Conservation (phyloP, 208 protist species). For the Angomonas ambiguus region DNA sequence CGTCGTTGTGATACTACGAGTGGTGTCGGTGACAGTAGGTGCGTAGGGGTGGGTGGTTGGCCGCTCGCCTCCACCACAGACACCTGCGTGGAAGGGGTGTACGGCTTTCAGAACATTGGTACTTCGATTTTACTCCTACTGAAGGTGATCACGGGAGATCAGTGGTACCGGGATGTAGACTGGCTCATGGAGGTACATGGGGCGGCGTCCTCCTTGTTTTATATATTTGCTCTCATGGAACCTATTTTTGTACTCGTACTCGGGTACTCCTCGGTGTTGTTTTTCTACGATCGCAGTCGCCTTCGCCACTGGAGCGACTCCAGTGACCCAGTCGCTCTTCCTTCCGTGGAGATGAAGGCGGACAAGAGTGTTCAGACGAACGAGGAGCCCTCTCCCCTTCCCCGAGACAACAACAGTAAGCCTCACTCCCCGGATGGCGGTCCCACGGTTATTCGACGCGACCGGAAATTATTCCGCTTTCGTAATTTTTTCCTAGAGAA, state of each 20-base stretch:
- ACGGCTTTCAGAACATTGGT: slow-evolving; percentile 18
- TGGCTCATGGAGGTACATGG: slow-evolving; percentile 36
- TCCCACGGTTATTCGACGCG: neutral
- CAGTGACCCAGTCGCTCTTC: neutral
- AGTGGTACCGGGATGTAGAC: slow-evolving; percentile 42
- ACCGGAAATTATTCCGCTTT: neutral
- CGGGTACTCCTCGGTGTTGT: neutral
- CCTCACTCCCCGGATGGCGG: neutral
- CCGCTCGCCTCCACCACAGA: neutral
- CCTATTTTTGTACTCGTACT: neutral
- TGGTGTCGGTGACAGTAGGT: slow-evolving; percentile 5
- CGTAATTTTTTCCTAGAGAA: neutral
- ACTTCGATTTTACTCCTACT: slow-evolving; percentile 31
- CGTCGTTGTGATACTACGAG: slow-evolving; percentile 25
- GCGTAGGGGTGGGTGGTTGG: neutral
- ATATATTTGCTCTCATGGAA: slow-evolving; percentile 22
- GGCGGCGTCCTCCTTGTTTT: slow-evolving; percentile 26
- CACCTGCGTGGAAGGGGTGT: neutral
- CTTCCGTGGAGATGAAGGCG: neutral
- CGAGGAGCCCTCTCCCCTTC: neutral
- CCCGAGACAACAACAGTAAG: neutral
- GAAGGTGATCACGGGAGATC: slow-evolving; percentile 35
- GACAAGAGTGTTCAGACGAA: neutral
- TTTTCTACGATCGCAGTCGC: neutral
- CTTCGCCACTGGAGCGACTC: neutral